Evolutionary conservation across 2,329 filamentous ascomycete genomes (phyloP), one percentile per base, ranked within the genome.

Genomic region (Fusarium gaditjirri): DNA sequence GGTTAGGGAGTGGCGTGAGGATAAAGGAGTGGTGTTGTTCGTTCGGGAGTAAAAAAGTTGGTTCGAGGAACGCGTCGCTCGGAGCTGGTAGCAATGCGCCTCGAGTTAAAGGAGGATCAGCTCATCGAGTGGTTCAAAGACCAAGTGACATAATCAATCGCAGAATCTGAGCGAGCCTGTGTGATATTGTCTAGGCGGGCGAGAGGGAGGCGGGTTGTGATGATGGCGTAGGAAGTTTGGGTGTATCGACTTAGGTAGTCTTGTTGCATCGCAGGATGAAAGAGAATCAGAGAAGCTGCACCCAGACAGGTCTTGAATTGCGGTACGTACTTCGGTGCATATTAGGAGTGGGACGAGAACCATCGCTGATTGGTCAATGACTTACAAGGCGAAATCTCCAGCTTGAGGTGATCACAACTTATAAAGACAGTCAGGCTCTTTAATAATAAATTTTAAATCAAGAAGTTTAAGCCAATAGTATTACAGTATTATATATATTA

Each of bases 81-180:
- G 47, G 68, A 72, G 66, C 65, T 78, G 73, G 72, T 75, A 75
- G 71, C 63, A 72, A 73, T 78, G 79, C 79, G 79, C 77, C 77
- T 77, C 75, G 71, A 68, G 68, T 67, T 70, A 72, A 74, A 68
- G 61, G 68, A 73, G 69, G 73, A 74, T 75, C 72, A 76, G 68
- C 74, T 77, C 78, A 79, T 80, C 68, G 64, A 74, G 63, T 64
- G 68, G 56, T 44, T 74, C 58, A 76, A 61, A 68, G 68, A 44
- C 54, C 71, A 74, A 64, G 39, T 49, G 60, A 61, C 78, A 80
- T 80, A 72, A 52, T 77, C 76, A 70, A 76, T 73, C 68, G 61
- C 65, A 66, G 44, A 36, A 31, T 23, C 31, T 58, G 27, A 41
- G 29, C 39, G 54, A 56, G 42, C 53, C 39, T 39, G 13, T 58